These are phyloP conservation scores for Zygosaccharomyces gambellarensis DNA, from an alignment of 805 yeast genomes.

Conservation along the genomic window DNA sequence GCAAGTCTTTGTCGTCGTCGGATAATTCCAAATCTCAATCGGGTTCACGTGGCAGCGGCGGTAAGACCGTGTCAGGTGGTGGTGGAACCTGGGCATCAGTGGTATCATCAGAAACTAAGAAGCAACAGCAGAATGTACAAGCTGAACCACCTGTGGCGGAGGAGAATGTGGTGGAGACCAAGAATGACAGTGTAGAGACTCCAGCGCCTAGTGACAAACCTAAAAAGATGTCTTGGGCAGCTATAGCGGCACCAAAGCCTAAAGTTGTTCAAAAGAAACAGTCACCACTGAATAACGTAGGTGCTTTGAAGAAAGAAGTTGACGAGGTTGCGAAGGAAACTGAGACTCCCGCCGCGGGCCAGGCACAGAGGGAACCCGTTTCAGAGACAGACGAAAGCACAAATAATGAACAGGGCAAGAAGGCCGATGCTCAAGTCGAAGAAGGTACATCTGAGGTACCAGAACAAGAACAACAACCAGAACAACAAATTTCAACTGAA, in stretches of 20 bases:
- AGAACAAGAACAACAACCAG: conserved; percentile 7
- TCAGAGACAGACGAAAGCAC: conserved; percentile 17
- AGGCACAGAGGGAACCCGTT: conserved; percentile 33
- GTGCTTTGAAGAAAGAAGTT: conserved; percentile 36
- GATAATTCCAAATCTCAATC: conserved; percentile 25
- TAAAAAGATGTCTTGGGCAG: conserved; percentile 58
- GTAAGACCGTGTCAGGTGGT: conserved; percentile 25
- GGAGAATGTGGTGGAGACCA: conserved; percentile 5
- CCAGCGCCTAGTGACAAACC: conserved; percentile 15
- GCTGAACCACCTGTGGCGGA: conserved; percentile 1
- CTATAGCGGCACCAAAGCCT: conserved; percentile 56
- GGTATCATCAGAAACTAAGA: conserved; percentile 24
- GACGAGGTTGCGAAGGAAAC: conserved; percentile 24
- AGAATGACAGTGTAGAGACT: conserved; percentile 7
- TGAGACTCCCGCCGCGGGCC: conserved; percentile 27
- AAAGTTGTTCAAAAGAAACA: conserved; percentile 33
- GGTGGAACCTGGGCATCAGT: conserved; percentile 38
- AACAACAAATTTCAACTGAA: not conserved
- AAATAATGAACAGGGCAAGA: conserved; percentile 4
- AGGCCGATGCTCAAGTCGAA: conserved; percentile 5
- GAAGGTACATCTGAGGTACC: conserved; percentile 10
- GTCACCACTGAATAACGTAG: conserved; percentile 28
- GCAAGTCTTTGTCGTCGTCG: conserved; percentile 17
- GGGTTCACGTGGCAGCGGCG: conserved; percentile 17
- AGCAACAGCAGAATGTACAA: conserved; percentile 2